These are phyloP conservation scores for Leishmania arabica DNA, from an alignment of 208 protist species.

Conservation along the genomic window DNA sequence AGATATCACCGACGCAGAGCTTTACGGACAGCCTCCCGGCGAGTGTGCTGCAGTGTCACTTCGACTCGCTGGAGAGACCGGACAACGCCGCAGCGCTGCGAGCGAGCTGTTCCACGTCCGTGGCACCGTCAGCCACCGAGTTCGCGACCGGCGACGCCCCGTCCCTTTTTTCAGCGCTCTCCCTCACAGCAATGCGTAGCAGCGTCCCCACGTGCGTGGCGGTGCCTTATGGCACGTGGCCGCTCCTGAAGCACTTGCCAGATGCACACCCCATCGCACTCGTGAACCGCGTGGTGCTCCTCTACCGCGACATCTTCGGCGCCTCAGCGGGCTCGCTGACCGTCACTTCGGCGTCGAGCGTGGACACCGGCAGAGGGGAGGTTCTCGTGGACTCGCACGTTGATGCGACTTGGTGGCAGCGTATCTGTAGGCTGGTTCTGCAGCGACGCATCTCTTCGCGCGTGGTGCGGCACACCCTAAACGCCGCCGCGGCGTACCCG, in stretches of 20 bases:
- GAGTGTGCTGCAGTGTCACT: background rate
- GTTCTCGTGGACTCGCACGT: background rate
- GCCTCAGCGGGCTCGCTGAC: background rate
- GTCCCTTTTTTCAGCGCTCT: conserved; percentile 12
- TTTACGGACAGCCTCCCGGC: conserved; percentile 12
- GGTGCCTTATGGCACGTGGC: conserved; percentile 22
- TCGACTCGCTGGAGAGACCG: conserved; percentile 6
- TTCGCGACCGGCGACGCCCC: conserved; percentile 18
- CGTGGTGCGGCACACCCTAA: conserved; percentile 42
- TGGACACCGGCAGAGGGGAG: background rate
- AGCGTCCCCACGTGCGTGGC: background rate
- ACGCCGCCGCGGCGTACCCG: conserved; percentile 53
- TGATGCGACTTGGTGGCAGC: conserved; percentile 28
- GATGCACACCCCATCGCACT: conserved; percentile 30
- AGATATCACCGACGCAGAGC: background rate
- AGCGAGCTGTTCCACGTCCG: too few relatives aligned
- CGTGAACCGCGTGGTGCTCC: conserved; percentile 24
- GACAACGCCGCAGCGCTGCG: background rate
- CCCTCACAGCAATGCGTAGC: conserved; percentile 6
- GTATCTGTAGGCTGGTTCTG: conserved; percentile 43
- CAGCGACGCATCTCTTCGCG: conserved; percentile 35
- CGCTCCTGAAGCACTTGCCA: conserved; percentile 22
- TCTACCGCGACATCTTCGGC: conserved; percentile 24
- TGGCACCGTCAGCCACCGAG: background rate
- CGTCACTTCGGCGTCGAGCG: background rate